Conservation (phyloP, 495 filamentous ascomycete species). For the Tuber umbilicatum region DNA sequence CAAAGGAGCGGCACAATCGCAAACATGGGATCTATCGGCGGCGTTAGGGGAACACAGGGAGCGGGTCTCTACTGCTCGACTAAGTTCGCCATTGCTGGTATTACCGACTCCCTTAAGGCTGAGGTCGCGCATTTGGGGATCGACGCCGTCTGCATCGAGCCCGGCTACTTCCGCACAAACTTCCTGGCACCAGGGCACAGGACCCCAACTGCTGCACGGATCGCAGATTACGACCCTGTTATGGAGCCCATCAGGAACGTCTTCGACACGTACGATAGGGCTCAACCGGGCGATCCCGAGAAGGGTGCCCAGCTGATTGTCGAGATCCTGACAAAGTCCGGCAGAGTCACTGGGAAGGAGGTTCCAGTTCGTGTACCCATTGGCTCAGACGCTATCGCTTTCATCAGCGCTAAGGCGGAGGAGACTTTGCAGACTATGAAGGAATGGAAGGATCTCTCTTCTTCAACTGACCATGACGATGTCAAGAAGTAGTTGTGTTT, state of each 20-base stretch:
- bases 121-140: constrained; percentile 49
- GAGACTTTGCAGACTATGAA: constrained; percentile 43
- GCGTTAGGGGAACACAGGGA: constrained; percentile 26
- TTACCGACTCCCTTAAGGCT: constrained; percentile 44
- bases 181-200: constrained; percentile 42
- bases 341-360: constrained; percentile 43
- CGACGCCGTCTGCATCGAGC: constrained; percentile 47
- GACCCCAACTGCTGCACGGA: constrained; percentile 23
- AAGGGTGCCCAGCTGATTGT: constrained; percentile 49
- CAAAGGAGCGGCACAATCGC: constrained; percentile 46
- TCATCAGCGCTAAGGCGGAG: constrained; percentile 43
- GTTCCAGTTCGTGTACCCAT: constrained; percentile 47
- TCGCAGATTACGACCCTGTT: constrained; percentile 38
- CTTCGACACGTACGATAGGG: constrained; percentile 28
- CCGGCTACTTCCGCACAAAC: constrained; percentile 43
- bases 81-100: constrained; percentile 47
- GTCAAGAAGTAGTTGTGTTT: constrained; percentile 3
- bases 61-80: constrained; percentile 46
- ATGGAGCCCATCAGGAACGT: constrained; percentile 26
- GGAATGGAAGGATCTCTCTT: constrained; percentile 45
- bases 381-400: constrained; percentile 46
- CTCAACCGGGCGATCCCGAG: constrained; percentile 48
- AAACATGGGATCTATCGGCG: constrained; percentile 43
- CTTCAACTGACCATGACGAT: constrained; percentile 44
- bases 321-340: constrained; percentile 47